A percentile compares a stretch with the other conserved stretches of the same genome.
Conservation (phyloP, 2,329 filamentous ascomycete genomes). For the Lachnellula arida region DNA sequence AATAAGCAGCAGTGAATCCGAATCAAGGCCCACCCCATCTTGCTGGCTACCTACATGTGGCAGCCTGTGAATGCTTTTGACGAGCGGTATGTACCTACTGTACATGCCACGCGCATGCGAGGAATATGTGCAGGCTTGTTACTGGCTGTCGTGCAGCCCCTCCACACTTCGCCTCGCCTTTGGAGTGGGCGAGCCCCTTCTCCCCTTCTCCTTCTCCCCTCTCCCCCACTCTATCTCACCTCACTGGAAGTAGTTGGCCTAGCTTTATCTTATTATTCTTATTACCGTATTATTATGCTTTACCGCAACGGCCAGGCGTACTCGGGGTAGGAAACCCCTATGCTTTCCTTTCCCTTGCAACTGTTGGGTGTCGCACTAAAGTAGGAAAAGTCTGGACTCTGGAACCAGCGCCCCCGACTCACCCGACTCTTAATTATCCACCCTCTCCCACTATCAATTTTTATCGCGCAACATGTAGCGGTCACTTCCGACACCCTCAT, state of each 20-base stretch:
- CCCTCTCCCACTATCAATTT: background rate
- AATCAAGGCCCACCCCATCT: slow-evolving; percentile 4
- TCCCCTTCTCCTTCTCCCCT: too few relatives aligned
- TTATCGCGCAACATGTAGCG: background rate
- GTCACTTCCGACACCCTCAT: background rate
- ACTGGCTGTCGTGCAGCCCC: slow-evolving; percentile 8
- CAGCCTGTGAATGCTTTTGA: slow-evolving; percentile 15
- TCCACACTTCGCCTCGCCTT: slow-evolving; percentile 5
- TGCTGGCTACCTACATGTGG: slow-evolving; percentile 16
- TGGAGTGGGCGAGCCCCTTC: too few relatives aligned
- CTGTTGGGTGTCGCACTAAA: background rate
- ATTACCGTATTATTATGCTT: too few relatives aligned
- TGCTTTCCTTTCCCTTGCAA: background rate
- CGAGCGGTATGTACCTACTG: background rate
- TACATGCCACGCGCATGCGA: background rate
- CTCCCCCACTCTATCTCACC: too few relatives aligned
- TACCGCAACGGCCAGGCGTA: too few relatives aligned
- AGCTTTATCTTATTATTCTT: too few relatives aligned
- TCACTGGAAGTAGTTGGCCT: too few relatives aligned
- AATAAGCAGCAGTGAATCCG: background rate
- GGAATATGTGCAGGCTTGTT: slow-evolving; percentile 13
- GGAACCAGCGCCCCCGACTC: too few relatives aligned
- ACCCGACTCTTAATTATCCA: background rate
- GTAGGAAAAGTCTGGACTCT: background rate
- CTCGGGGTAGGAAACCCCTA: background rate